Evolutionary conservation across 345 rosid species (phyloP).

Genomic region (Populus nigra): DNA sequence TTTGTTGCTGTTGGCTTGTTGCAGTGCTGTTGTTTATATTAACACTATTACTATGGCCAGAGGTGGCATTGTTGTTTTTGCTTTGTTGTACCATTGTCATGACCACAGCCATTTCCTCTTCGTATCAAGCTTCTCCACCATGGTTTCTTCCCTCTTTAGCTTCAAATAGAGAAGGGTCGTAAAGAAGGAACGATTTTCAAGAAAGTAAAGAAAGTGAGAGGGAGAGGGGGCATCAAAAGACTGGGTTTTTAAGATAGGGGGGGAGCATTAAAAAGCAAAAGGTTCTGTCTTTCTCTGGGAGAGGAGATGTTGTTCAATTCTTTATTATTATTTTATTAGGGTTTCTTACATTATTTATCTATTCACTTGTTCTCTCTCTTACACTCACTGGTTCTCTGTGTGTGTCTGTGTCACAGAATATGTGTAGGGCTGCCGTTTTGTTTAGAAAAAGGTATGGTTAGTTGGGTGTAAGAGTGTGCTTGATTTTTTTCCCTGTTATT

Average conservation of each 20-base stretch:
- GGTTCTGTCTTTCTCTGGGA: conserved; percentile 19
- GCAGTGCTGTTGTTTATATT: neutral
- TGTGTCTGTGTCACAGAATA: neutral
- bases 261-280: conserved; percentile 56
- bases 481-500: neutral
- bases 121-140: conserved; percentile 20
- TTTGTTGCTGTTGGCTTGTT: conserved; percentile 29
- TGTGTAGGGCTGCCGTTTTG: conserved; percentile 3
- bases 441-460: neutral
- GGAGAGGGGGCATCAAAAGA: conserved; percentile 5
- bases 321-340: neutral
- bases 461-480: neutral
- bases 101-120: conserved; percentile 47
- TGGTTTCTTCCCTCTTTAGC: conserved; percentile 21
- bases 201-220: conserved; percentile 4
- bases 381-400: neutral
- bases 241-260: conserved; percentile 8
- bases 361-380: neutral
- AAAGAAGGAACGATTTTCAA: conserved; percentile 30
- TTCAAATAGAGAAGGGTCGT: conserved; percentile 16
- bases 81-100: conserved; percentile 41
- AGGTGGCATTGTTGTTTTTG: conserved; percentile 34
- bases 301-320: conserved; percentile 8
- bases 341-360: neutral
- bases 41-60: neutral